Base-by-base conservation (phyloP, 805 yeast genomes). In the Nakazawaea molendinolei region DNA sequence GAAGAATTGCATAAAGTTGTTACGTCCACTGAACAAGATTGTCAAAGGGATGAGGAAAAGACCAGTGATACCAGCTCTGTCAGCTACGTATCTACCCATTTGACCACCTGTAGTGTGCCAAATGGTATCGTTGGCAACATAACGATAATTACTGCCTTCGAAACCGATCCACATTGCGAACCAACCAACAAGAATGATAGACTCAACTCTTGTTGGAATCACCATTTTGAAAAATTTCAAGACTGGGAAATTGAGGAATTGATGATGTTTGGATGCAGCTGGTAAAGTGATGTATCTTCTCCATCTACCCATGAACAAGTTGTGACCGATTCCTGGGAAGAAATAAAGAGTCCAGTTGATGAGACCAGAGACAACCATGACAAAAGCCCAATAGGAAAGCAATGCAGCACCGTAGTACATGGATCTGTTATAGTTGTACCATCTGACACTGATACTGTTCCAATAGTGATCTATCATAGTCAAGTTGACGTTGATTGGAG, bases 1-100 rank as follows among this genome's bases (percentile, higher is more conserved):
- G 13, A 72, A 13, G 72, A 74, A 72, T 41, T 69, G 76, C 39
- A 79, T 52, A 33, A 79, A 52, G 48, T 78, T 79, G 53, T 79
- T 79, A 46, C 85, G 58, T 28, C 82, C 75, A 2, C 83, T 77
- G 49, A 78, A 76, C 33, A 76, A 53, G 22, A 74, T 58, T 30
- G 76, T 43, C 30, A 75, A 52, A 3, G 86, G 85, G 24, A 67
- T 29, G 40, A 61, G 55, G 56, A 67, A 53, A n/a, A 67, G 61
- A 3, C 65, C 52, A 30, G 74, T 49, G 19, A 76, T 64, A 2
- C 76, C 82, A 2, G 76, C 47, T 47, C 85, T 60, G 45, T 74
- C 74, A 24, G 70, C 75, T 33, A 55, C 42, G 36, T 63, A 67
- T 46, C 63, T 51, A 6, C 55, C 39, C 12, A 42, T 33, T 36